Percentiles rank a stretch among this genome's conserved stretches.
Conservation (phyloP, 495 filamentous ascomycete species). For the Sphaerosporella brunnea region DNA sequence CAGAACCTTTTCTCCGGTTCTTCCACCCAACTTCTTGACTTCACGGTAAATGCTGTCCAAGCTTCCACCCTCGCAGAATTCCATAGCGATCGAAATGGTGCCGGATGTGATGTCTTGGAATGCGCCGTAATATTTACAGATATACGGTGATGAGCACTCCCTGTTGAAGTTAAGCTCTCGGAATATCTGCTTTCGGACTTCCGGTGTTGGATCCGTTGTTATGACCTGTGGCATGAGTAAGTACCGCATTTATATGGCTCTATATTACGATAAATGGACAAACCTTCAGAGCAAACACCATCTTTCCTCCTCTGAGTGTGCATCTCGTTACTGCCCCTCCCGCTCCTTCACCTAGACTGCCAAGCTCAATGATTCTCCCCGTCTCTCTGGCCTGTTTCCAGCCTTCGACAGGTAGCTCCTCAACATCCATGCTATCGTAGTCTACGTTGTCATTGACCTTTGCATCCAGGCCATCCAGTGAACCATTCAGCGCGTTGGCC, state of each 20-base stretch:
- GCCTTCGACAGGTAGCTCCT: slow-evolving; percentile 83
- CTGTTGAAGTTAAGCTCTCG: slow-evolving; percentile 95
- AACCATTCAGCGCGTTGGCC: slow-evolving; percentile 12
- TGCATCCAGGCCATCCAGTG: slow-evolving; percentile 7
- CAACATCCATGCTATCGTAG: slow-evolving; percentile 48
- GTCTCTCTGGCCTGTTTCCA: slow-evolving; percentile 86
- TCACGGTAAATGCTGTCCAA: slow-evolving; percentile 93
- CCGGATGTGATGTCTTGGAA: slow-evolving; percentile 84
- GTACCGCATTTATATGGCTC: too few relatives aligned
- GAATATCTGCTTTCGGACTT: slow-evolving; percentile 93
- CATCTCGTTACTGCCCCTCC: slow-evolving; percentile 90
- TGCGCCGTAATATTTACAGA: slow-evolving; percentile 92
- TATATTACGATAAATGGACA: slow-evolving; percentile 14
- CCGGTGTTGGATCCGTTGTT: slow-evolving; percentile 90
- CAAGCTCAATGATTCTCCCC: slow-evolving; percentile 70
- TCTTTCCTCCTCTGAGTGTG: slow-evolving; percentile 74
- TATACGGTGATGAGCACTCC: slow-evolving; percentile 80
- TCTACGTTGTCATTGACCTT: slow-evolving; percentile 24
- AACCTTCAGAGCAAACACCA: slow-evolving; percentile 92
- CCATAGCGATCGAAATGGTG: slow-evolving; percentile 96
- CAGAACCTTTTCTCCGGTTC: slow-evolving; percentile 94
- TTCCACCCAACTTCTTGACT: slow-evolving; percentile 82
- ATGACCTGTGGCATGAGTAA: slow-evolving; percentile 50
- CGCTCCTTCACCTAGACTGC: slow-evolving; percentile 83
- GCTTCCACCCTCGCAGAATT: slow-evolving; percentile 93